Evolutionary conservation across 2,329 filamentous ascomycete species (phyloP).

Genomic region (Metarhizium anisopliae): DNA sequence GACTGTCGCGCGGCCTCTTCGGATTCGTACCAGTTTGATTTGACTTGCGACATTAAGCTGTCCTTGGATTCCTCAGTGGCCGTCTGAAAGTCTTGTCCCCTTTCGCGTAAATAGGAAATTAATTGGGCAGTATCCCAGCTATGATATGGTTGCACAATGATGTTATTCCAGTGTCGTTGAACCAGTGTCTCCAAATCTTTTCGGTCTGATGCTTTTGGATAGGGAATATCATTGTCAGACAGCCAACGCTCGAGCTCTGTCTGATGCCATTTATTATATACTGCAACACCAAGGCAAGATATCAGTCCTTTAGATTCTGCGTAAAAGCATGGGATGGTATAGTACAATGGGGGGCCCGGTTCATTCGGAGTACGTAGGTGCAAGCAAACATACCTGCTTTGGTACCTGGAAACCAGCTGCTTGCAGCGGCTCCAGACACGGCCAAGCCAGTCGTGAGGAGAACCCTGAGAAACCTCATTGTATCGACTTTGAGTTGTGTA

Average conservation of each 20-base stretch:
- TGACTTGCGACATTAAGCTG: constrained; percentile 59
- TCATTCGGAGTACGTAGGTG: background rate
- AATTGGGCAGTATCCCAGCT: constrained; percentile 67
- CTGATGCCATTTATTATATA: constrained; percentile 98
- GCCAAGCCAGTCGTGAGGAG: constrained; percentile 64
- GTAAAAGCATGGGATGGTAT: background rate
- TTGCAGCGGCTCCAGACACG: constrained; percentile 60
- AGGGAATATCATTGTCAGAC: constrained; percentile 81
- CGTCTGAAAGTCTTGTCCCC: constrained; percentile 61
- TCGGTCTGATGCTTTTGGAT: constrained; percentile 83
- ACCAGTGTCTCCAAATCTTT: constrained; percentile 92
- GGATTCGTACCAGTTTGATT: constrained; percentile 67
- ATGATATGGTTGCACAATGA: constrained; percentile 66
- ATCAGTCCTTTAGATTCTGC: background rate
- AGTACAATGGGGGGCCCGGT: background rate
- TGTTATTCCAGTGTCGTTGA: constrained; percentile 77
- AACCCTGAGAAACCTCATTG: constrained; percentile 70
- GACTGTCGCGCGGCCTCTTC: constrained; percentile 67
- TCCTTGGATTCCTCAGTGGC: constrained; percentile 61
- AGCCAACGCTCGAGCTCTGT: constrained; percentile 97
- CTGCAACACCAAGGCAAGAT: constrained; percentile 34
- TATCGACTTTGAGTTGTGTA: constrained; percentile 16
- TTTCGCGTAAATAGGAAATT: constrained; percentile 55
- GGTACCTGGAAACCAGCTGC: constrained; percentile 67
- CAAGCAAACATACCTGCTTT: constrained; percentile 61